These are phyloP conservation scores for Aspergillus sp. DNA, from an alignment of 2,329 filamentous ascomycete genomes.

Conservation along the genomic window DNA sequence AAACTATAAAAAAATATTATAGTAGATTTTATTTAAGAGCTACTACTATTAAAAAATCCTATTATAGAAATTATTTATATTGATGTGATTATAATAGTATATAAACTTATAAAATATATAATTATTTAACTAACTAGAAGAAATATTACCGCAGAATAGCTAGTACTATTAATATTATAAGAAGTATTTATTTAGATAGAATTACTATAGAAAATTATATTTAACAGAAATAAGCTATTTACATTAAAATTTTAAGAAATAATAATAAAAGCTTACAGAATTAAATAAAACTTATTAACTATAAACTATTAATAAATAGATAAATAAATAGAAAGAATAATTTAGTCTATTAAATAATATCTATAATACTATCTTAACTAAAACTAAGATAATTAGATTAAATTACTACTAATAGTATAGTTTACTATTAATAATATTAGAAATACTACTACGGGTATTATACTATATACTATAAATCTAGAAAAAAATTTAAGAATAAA, in stretches of 20 bases:
- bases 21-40: neutral
- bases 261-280: neutral
- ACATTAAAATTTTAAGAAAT: neutral
- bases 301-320: neutral
- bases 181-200: neutral
- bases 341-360: neutral
- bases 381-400: neutral
- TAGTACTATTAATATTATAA: neutral
- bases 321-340: neutral
- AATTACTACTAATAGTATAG: neutral
- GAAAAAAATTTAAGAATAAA: too few relatives aligned
- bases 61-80: neutral
- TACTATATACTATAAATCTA: too few relatives aligned
- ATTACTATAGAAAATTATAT: neutral
- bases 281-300: neutral
- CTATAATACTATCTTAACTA: neutral
- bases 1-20: neutral
- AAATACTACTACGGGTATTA: neutral
- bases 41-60: neutral
- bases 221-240: neutral
- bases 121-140: neutral
- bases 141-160: neutral
- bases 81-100: neutral
- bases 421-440: conserved; percentile 5
- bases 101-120: neutral